phyloP scores from a whole-genome alignment of 2,329 filamentous ascomycete species.

The Ophiostoma quercus region DNA sequence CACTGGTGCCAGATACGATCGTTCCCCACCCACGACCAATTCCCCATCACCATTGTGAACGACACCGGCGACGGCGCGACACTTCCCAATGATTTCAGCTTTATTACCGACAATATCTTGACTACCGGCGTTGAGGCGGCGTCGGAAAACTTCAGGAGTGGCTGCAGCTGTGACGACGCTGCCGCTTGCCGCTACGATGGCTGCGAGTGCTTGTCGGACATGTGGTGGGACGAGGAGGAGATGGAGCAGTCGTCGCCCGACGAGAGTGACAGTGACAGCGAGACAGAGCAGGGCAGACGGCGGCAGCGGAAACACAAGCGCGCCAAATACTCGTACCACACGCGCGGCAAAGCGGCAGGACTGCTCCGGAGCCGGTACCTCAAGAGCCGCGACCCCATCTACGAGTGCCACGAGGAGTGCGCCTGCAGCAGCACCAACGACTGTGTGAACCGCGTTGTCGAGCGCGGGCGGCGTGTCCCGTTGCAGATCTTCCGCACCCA shows the following conservation, averaged over 20 bases:
- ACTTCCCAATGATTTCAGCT: slow-evolving; percentile 61
- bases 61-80: slow-evolving; percentile 47
- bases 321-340: slow-evolving; percentile 59
- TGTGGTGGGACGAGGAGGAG: slow-evolving; percentile 53
- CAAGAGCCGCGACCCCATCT: slow-evolving; percentile 58
- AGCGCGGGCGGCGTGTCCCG: slow-evolving; percentile 63
- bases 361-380: slow-evolving; percentile 50
- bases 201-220: slow-evolving; percentile 61
- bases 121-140: slow-evolving; percentile 55
- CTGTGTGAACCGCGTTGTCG: slow-evolving; percentile 73
- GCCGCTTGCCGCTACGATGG: slow-evolving; percentile 61
- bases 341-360: slow-evolving; percentile 47
- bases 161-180: slow-evolving; percentile 61
- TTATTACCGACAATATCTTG: slow-evolving; percentile 60
- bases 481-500: slow-evolving; percentile 72
- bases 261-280: slow-evolving; percentile 28
- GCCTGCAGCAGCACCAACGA: slow-evolving; percentile 41
- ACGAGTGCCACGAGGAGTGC: slow-evolving; percentile 74
- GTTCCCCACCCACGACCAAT: slow-evolving; percentile 45
- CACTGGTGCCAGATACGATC: slow-evolving; percentile 58
- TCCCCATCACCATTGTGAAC: slow-evolving; percentile 62
- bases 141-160: slow-evolving; percentile 58
- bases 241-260: slow-evolving; percentile 29
- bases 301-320: slow-evolving; percentile 22
- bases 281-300: not conserved